Evolutionary conservation across 2,329 filamentous ascomycete genomes (phyloP).

Genomic region (Sphaerulina musiva): DNA sequence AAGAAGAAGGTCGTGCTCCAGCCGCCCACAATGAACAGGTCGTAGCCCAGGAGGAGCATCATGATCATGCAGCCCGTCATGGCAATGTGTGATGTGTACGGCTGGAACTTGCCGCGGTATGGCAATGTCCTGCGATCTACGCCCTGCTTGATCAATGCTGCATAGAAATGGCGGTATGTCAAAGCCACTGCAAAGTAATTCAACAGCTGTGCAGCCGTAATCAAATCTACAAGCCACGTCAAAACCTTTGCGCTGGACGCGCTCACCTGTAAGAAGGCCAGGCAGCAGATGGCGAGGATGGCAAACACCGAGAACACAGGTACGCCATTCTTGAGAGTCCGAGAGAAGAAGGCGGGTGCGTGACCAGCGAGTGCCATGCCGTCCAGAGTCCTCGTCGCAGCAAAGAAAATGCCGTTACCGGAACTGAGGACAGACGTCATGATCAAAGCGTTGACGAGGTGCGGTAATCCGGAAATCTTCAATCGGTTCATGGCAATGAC

Average conservation of each 20-base stretch:
- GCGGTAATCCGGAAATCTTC: conserved; percentile 55
- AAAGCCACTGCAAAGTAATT: conserved; percentile 54
- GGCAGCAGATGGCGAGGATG: conserved; percentile 33
- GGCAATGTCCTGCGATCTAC: conserved; percentile 47
- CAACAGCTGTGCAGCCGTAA: conserved; percentile 53
- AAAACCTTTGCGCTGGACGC: conserved; percentile 24
- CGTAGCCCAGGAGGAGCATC: conserved; percentile 49
- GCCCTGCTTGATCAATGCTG: conserved; percentile 44
- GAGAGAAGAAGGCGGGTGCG: conserved; percentile 48
- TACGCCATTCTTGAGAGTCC: conserved; percentile 53
- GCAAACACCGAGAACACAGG: conserved; percentile 51
- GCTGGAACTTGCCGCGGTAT: conserved; percentile 48
- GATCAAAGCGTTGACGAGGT: conserved; percentile 66
- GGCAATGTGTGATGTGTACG: conserved; percentile 43
- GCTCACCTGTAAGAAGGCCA: conserved; percentile 28
- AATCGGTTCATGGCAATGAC: conserved; percentile 63
- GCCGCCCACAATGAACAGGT: conserved; percentile 29
- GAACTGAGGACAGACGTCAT: conserved; percentile 61
- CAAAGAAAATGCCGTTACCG: conserved; percentile 61
- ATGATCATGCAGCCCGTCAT: conserved; percentile 19
- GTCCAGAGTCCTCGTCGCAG: conserved; percentile 59
- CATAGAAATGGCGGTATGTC: conserved; percentile 52
- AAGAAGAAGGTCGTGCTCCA: conserved; percentile 36
- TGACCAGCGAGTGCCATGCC: conserved; percentile 56
- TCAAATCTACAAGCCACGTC: conserved; percentile 44